Conservation (phyloP, 176 grass and related monocot genomes). For the Paspalum vaginatum region DNA sequence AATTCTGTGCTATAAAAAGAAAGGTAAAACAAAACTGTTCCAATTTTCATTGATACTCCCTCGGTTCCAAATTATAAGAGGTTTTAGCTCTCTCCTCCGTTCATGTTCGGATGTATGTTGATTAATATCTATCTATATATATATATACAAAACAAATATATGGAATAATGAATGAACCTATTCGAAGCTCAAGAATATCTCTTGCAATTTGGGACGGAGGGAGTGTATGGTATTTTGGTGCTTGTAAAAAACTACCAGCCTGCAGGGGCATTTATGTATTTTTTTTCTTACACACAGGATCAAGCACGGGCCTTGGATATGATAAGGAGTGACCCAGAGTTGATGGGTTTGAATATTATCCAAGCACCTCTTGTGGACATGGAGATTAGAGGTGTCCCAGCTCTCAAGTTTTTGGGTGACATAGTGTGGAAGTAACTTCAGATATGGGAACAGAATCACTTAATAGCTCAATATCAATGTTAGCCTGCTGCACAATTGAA, state of each 20-base stretch:
- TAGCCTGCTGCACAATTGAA: neutral
- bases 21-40: conserved; percentile 57
- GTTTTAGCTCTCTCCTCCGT: no score
- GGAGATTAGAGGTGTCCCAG: conserved; percentile 95
- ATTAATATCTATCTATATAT: no score
- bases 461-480: neutral
- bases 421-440: conserved; percentile 83
- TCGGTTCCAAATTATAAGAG: no score
- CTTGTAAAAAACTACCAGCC: neutral
- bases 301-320: conserved; percentile 88
- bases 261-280: conserved; percentile 10
- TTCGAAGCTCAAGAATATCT: no score
- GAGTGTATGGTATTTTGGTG: neutral
- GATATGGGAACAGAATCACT: neutral
- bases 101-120: no score
- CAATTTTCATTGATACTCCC: no score
- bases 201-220: no score
- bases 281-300: conserved; percentile 61
- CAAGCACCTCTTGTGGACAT: conserved; percentile 97
- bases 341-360: conserved; percentile 69
- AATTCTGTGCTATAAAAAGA: conserved; percentile 98
- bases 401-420: conserved; percentile 96
- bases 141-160: no score
- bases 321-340: conserved; percentile 74
- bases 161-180: no score